These are phyloP conservation scores for Coleophoma cylindrospora DNA, from an alignment of 2,329 filamentous ascomycete genomes.

Conservation along the genomic window DNA sequence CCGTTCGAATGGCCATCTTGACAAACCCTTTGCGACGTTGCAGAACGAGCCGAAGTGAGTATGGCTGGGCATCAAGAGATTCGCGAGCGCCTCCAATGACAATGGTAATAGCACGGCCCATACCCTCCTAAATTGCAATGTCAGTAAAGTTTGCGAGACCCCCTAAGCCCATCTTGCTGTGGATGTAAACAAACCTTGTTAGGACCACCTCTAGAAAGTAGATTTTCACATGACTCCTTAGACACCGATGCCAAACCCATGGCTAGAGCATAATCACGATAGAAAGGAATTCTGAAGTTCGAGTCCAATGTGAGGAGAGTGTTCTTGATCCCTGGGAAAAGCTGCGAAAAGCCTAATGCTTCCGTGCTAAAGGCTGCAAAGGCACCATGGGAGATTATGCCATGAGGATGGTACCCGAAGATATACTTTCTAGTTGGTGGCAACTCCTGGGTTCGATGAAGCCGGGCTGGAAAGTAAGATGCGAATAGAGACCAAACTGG, in stretches of 20 bases:
- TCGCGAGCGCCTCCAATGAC: conserved; percentile 91
- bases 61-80: conserved; percentile 81
- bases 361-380: conserved; percentile 90
- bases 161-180: neutral
- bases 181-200: conserved; percentile 40
- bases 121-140: conserved; percentile 53
- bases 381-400: conserved; percentile 95
- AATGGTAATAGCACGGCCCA: conserved; percentile 94
- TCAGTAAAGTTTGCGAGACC: conserved; percentile 2
- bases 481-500: conserved; percentile 85
- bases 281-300: conserved; percentile 91
- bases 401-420: conserved; percentile 95
- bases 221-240: conserved; percentile 85
- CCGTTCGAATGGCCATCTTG: conserved; percentile 85
- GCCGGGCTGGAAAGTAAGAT: conserved; percentile 82
- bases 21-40: conserved; percentile 86
- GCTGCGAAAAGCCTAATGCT: conserved; percentile 75
- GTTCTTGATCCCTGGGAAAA: conserved; percentile 95
- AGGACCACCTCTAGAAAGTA: conserved; percentile 72
- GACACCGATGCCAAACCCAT: conserved; percentile 88
- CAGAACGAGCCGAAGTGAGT: conserved; percentile 71
- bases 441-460: conserved; percentile 80
- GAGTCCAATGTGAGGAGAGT: conserved; percentile 89
- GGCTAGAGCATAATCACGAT: conserved; percentile 87
- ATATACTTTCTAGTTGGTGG: conserved; percentile 86